Evolutionary conservation across 139 green algal species (phyloP), one percentile per base, ranked within the genome.

Genomic region (Closterium sp.): DNA sequence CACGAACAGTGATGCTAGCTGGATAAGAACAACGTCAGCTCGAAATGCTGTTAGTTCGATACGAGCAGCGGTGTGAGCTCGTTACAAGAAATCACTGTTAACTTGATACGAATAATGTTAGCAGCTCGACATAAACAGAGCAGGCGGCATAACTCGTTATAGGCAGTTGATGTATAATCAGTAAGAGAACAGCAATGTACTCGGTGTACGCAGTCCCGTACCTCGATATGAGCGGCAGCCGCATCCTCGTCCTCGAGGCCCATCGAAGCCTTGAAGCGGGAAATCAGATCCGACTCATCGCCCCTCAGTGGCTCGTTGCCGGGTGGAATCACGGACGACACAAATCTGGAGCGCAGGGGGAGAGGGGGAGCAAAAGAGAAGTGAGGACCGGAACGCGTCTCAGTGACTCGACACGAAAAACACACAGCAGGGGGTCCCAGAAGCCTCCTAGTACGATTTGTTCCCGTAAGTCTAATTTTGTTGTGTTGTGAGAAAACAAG

Each of bases 221-320:
- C 91, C 88, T 99, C 98, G 13, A 99, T 97, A 94, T 99, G 98
- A 87, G 97, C 97, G 1, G 96, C 94, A 5, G 98, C 98, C 7
- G 98, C 98, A 29, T 98, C 97, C 86, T 97, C 96, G 91, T 99
- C 98, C 1, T 94, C 92, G 87, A 99, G 95, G 2, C 97, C 97
- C 87, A 99, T 95, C 2, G 96, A 95, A 0, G 97, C 95, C 95
- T 98, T 98, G 94, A 99, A 99, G 38, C 87, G 28, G 17, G 84
- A 19, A 3, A 97, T 93, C 70, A 90, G 89, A 13, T 97, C 87
- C 2, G 94, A 94, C 95, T 98, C 97, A 45, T 96, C 92, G 27
- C 97, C 97, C 92, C 95, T 95, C 85, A 99, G 96, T 50, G 96
- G 95, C 9, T 95, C 91, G 31, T 98, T 97, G 13, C 96, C 97